A percentile compares a stretch with the other conserved stretches of the same genome.
phyloP scores from a whole-genome alignment of 371 early-diverging fungal species.

The Paraphysoderma sedebokerense region DNA sequence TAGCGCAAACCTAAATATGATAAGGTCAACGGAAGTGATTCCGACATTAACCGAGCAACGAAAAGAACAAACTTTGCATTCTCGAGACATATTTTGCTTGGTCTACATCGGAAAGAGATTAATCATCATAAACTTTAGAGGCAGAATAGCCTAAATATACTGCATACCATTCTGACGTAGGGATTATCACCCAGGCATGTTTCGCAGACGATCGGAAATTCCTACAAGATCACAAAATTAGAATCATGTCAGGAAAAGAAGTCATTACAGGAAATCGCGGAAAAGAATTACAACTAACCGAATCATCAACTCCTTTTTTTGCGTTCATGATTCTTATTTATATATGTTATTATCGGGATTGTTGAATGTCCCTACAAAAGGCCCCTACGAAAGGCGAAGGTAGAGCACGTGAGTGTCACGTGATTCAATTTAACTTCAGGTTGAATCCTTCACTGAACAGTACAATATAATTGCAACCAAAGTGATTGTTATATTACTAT shows the following conservation, averaged over 20 bases:
- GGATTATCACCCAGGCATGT: slow-evolving; percentile 94
- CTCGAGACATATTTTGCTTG: slow-evolving; percentile 62
- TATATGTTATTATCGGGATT: no score
- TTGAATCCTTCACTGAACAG: no score
- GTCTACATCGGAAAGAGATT: slow-evolving; percentile 23
- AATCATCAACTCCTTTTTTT: no score
- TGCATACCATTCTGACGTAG: slow-evolving; percentile 84
- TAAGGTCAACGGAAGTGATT: neutral
- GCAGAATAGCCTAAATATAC: neutral
- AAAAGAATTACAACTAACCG: neutral
- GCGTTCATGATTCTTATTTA: no score
- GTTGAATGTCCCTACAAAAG: no score
- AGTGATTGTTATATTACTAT: no score
- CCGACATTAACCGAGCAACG: neutral
- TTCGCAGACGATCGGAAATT: slow-evolving; percentile 82
- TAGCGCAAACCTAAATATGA: slow-evolving; percentile 44
- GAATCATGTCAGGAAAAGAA: neutral
- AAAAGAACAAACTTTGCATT: slow-evolving; percentile 56
- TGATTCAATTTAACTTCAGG: no score
- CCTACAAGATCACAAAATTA: slow-evolving; percentile 19
- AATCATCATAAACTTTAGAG: neutral
- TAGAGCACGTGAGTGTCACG: no score
- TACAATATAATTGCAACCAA: no score
- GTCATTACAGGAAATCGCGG: neutral
- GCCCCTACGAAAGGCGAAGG: no score